Base-by-base conservation (phyloP, 306 rosid species). In the Begonia peltatifolia region DNA sequence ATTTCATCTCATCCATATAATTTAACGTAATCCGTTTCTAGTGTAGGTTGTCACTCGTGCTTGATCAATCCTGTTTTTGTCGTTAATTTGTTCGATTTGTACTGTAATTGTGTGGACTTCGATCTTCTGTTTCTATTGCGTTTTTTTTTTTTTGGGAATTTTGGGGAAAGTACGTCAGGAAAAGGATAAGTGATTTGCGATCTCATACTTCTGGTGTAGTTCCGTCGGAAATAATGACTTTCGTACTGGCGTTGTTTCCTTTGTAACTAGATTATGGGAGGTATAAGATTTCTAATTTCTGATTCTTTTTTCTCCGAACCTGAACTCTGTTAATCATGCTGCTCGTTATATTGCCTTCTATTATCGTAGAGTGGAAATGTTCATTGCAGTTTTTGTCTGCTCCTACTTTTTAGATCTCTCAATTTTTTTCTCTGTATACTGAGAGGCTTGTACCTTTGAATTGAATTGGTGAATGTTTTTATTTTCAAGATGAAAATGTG, bases 31-130 rank as follows among this genome's bases (percentile, higher is more conserved):
- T 54, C 68, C 50, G 9, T 52, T 35, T 18, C 54, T 49, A 35
- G 12, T 8, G 25, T 46, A 22, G 25, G 6, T 44, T 44, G 48
- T 44, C 48, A n/a, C 48, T 44, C n/a, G 48, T 44, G n/a, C n/a
- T 61, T 41, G 35, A 11, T 46, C 36, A 46, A 38, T 50, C 6
- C 38, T 59, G 12, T 30, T 49, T 47, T 49, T 59, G 14, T 38
- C 35, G 55, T 68, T 14, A 50, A 11, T 48, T 42, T 60, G 12
- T 38, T 60, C 6, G 50, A 64, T 68, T 42, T 44, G 49, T 63
- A 58, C 74, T n/a, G 79, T 75, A 63, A 58, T 35, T 44, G 51
- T 50, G 35, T 50, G 12, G 6, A 54, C 55, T 63, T 13, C 41
- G 14, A n/a, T 44, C 38, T 2, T 46, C 17, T 55, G n/a, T 0